phyloP scores from a whole-genome alignment of 768 basidiomycete genomes.

The Pleurotus sapidus region DNA sequence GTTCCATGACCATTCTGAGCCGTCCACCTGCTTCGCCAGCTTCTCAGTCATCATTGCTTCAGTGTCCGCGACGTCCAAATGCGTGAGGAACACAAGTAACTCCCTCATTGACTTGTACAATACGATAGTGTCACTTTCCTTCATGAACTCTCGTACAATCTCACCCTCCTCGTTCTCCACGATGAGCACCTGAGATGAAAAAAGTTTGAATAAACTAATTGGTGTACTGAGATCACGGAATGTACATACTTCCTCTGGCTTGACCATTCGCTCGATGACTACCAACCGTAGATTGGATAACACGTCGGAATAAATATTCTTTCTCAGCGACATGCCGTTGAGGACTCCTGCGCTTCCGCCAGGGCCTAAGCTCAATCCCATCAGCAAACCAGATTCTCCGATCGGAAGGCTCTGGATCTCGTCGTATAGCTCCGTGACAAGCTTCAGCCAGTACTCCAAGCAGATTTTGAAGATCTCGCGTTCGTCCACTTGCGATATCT shows the following conservation, averaged over 20 bases:
- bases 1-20: conserved; percentile 99
- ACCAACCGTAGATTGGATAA: conserved; percentile 91
- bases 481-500: conserved; percentile 96
- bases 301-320: conserved; percentile 95
- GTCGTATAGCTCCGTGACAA: conserved; percentile 95
- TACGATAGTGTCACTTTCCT: conserved; percentile 97
- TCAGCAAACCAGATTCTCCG: conserved; percentile 80
- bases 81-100: conserved; percentile 94
- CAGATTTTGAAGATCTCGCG: conserved; percentile 99
- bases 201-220: conserved; percentile 7
- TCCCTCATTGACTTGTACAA: conserved; percentile 99
- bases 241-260: conserved; percentile 90
- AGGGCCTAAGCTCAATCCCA: conserved; percentile 79
- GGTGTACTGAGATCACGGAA: not conserved
- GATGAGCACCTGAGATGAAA: conserved; percentile 72
- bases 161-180: conserved; percentile 99
- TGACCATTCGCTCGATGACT: conserved; percentile 99
- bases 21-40: conserved; percentile 94
- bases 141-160: conserved; percentile 99
- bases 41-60: conserved; percentile 98
- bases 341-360: conserved; percentile 65
- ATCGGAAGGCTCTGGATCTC: conserved; percentile 93
- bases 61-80: conserved; percentile 93
- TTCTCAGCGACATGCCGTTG: conserved; percentile 76
- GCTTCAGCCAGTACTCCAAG: conserved; percentile 94